Evolutionary conservation across 345 rosid genomes (phyloP), one percentile per base, ranked within the genome.

Genomic region (Excoecaria cochinchinensis): DNA sequence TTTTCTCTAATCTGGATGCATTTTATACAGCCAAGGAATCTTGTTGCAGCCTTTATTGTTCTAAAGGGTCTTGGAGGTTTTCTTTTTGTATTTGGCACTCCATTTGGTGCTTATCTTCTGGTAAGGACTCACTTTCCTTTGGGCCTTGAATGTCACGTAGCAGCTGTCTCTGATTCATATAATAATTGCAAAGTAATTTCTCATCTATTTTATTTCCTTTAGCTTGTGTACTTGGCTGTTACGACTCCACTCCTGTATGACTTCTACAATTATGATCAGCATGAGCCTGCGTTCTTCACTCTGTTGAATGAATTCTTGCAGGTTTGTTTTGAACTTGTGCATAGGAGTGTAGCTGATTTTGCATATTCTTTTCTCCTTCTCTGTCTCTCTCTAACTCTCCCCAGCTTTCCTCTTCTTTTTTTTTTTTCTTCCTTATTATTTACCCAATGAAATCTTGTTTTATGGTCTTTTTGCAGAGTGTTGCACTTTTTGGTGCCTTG

Each of bases 401-500:
- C 2, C 31, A 31, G 31, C 31, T 8, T n/a, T 11, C 36, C 25
- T 22, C 25, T 58, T 36, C 6, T 31, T 36, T 12, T 15, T 53
- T 38, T 70, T 66, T 6, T 57, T 6, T 22, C 62, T 2, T 6
- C 1, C 7, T 38, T 2, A 4, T 5, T 8, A 46, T 70, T 42
- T 24, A 42, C 16, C 16, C 61, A 5, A 10, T 36, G 63, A 48
- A 40, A 25, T 51, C 24, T 24, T 56, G 63, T 68, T 68, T 44
- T 68, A 19, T 63, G 70, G 59, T 79, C 46, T 53, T 74, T 47
- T 74, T 51, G 82, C 87, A 95, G 98, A 82, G 85, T 50, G 84
- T 92, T 82, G 97, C 97, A 11, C 90, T 89, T 48, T 90, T 85
- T n/a, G 97, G 97, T 55, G 97, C 99, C 8, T 78, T 95, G 83